Evolutionary conservation across 2,329 filamentous ascomycete genomes (phyloP), one percentile per base, ranked within the genome.

Genomic region (Pseudogymnoascus sp.): DNA sequence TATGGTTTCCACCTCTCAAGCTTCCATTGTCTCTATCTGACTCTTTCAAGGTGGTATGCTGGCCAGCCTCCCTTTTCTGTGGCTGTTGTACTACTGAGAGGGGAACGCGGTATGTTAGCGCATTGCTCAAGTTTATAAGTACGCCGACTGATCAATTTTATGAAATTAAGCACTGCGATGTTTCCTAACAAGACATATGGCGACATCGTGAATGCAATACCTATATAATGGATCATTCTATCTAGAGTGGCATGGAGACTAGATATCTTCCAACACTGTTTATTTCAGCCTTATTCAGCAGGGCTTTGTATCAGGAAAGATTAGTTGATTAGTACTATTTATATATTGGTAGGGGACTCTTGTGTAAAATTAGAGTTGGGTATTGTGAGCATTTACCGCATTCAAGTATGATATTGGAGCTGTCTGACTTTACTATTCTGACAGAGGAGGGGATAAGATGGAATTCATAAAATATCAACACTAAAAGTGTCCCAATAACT

Each of bases 31-130:
- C 17, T 33, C n/a, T 62, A 19, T 63, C 53, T 60, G 11, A 50
- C 60, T 57, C 2, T 61, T 62, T 40, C 62, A 38, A 82, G 80
- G 72, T 83, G 13, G 67, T 84, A 33, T 83, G 81, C 66, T 85
- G 80, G 77, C 82, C 82, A 2, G 80, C 79, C 4, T 78, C 80
- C 0, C 72, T 85, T 21, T 76, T 85, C 59, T 84, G 82, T 71
- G 80, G 82, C n/a, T 84, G 82, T 69, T 82, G 80, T 67, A 76
- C 77, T 42, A 83, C 81, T 1, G 76, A 83, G 68, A 76, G 74
- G 0, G 82, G 82, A 23, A 82, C 81, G 69, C 50, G 50, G 50
- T 57, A 57, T 33, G 50, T 57, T 35, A 15, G 11, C 19, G 11
- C 17, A 33, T 19, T 57, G 50, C 15, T 57, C 28, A 13, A 10